These are phyloP conservation scores for Talaromyces amestolkiae DNA, from an alignment of 2,329 filamentous ascomycete species.

Conservation along the genomic window DNA sequence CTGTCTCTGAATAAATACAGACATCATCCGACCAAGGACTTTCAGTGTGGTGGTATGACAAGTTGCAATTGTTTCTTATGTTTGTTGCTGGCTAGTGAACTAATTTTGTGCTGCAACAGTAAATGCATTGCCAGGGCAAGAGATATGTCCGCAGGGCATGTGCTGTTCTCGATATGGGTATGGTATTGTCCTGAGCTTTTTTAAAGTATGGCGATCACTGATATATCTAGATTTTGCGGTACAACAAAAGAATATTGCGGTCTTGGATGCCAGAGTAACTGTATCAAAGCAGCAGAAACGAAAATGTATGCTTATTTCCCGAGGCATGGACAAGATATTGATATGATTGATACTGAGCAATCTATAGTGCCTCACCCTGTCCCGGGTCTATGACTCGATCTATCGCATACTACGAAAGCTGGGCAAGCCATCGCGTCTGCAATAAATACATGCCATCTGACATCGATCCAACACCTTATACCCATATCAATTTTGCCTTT, in stretches of 20 bases:
- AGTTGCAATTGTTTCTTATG: background rate
- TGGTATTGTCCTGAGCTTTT: constrained; percentile 32
- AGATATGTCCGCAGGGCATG: constrained; percentile 16
- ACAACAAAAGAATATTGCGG: constrained; percentile 21
- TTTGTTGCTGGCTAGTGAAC: background rate
- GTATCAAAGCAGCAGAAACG: background rate
- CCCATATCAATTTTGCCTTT: constrained; percentile 42
- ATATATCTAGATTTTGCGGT: constrained; percentile 19
- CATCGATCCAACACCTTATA: constrained; percentile 22
- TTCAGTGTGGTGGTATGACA: constrained; percentile 19
- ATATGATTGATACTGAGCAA: background rate
- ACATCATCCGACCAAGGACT: constrained; percentile 21
- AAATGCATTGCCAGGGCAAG: constrained; percentile 17
- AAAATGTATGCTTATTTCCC: constrained; percentile 5
- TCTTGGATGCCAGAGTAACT: constrained; percentile 20
- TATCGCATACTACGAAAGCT: constrained; percentile 39
- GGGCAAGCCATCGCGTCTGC: constrained; percentile 22
- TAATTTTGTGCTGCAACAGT: background rate
- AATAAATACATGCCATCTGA: constrained; percentile 19
- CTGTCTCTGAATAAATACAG: constrained; percentile 47
- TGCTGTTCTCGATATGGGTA: constrained; percentile 22
- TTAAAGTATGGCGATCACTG: constrained; percentile 25
- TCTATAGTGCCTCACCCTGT: constrained; percentile 2
- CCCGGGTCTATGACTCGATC: constrained; percentile 18
- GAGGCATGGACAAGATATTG: background rate